Percentiles rank a stretch among this genome's conserved stretches.
Conservation (phyloP, 2,329 filamentous ascomycete genomes). For the Apiospora saccharicola region DNA sequence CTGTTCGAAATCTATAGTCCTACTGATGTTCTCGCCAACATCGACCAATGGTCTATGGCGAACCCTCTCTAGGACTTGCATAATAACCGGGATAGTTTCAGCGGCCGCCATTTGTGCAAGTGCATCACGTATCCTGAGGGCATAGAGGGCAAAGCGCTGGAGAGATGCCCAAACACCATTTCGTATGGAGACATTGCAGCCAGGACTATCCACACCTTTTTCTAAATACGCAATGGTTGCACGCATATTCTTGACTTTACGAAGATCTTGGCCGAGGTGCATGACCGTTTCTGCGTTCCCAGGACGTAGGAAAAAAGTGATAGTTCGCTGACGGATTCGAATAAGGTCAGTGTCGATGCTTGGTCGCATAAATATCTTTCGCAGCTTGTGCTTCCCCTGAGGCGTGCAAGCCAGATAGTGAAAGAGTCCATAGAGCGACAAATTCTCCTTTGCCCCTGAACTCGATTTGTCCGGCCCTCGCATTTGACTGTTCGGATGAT, state of each 20-base stretch:
- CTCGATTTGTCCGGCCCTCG: slow-evolving; percentile 69
- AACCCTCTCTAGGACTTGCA: slow-evolving; percentile 67
- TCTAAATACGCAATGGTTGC: slow-evolving; percentile 72
- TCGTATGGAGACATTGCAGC: slow-evolving; percentile 59
- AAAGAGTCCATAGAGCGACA: slow-evolving; percentile 87
- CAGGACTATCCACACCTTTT: slow-evolving; percentile 73
- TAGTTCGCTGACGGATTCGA: slow-evolving; percentile 72
- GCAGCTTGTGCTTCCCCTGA: slow-evolving; percentile 77
- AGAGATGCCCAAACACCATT: slow-evolving; percentile 78
- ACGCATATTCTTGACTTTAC: slow-evolving; percentile 78
- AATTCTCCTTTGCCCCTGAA: slow-evolving; percentile 76
- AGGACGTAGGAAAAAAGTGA: slow-evolving; percentile 70
- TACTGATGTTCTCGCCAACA: slow-evolving; percentile 74
- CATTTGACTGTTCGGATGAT: slow-evolving; percentile 82
- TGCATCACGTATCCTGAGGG: slow-evolving; percentile 72
- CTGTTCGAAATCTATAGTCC: slow-evolving; percentile 81
- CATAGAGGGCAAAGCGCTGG: slow-evolving; percentile 72
- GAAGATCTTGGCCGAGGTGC: slow-evolving; percentile 67
- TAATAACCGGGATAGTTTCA: slow-evolving; percentile 58
- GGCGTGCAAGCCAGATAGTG: slow-evolving; percentile 76
- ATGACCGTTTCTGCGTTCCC: slow-evolving; percentile 69
- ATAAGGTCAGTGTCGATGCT: slow-evolving; percentile 74
- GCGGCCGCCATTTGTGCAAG: slow-evolving; percentile 64
- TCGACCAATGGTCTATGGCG: slow-evolving; percentile 65
- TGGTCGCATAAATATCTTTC: slow-evolving; percentile 84